These are phyloP conservation scores for Canavalia gladiata DNA, from an alignment of 306 rosid genomes.

Conservation along the genomic window DNA sequence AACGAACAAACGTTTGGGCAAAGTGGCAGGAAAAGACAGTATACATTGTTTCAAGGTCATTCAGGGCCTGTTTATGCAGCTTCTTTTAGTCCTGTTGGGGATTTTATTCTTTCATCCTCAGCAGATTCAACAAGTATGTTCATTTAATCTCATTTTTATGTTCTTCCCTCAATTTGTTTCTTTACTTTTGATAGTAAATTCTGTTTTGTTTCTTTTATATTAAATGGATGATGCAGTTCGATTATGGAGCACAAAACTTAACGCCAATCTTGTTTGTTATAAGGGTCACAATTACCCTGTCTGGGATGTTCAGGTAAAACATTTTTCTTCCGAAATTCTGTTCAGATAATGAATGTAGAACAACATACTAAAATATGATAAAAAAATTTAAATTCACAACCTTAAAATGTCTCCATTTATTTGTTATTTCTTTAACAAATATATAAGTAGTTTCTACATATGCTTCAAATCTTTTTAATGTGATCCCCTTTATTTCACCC, in stretches of 20 bases:
- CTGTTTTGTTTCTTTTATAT: slow-evolving; percentile 10
- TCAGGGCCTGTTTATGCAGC: slow-evolving; percentile 96
- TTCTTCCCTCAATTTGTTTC: slow-evolving; percentile 33
- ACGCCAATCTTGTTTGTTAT: slow-evolving; percentile 95
- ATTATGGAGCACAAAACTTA: slow-evolving; percentile 89
- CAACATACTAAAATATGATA: background rate
- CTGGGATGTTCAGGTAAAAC: slow-evolving; percentile 96
- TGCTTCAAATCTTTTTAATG: slow-evolving; percentile 12
- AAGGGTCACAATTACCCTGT: slow-evolving; percentile 99
- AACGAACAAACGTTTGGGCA: slow-evolving; percentile 67
- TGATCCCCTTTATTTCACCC: background rate
- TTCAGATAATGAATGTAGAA: slow-evolving; percentile 33
- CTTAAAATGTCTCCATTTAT: background rate
- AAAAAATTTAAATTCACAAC: too few relatives aligned
- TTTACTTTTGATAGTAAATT: slow-evolving; percentile 13
- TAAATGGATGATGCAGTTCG: slow-evolving; percentile 73
- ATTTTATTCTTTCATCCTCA: slow-evolving; percentile 89
- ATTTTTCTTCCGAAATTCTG: slow-evolving; percentile 35
- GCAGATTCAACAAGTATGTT: slow-evolving; percentile 89
- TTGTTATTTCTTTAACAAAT: slow-evolving; percentile 12
- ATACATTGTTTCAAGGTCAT: slow-evolving; percentile 93
- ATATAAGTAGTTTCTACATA: background rate
- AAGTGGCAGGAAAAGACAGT: slow-evolving; percentile 72
- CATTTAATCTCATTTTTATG: slow-evolving; percentile 34
- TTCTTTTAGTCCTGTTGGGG: slow-evolving; percentile 89